Conservation (phyloP, 1,139 yeast species). For the Sugiyamaella xylanicola region DNA sequence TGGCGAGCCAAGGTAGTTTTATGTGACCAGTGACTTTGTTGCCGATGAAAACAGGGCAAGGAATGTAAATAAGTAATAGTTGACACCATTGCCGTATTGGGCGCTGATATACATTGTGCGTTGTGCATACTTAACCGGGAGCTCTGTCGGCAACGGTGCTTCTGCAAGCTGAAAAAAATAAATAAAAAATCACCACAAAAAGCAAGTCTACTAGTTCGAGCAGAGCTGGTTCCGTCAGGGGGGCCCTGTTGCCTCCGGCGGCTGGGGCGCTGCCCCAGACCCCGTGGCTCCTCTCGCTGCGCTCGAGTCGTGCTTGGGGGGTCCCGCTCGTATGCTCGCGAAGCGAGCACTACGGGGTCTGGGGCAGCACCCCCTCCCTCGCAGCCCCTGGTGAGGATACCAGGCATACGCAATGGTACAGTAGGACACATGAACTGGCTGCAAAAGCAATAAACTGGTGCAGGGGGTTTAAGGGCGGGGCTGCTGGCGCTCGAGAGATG, state of each 20-base stretch:
- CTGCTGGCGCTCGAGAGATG: too few species aligned
- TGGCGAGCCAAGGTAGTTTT: constrained; percentile 1
- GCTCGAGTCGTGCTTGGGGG: neutral
- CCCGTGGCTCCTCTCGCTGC: neutral
- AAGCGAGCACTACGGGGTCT: neutral
- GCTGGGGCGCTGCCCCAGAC: neutral
- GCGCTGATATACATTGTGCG: neutral
- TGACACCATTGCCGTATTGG: neutral
- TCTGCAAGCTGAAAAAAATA: neutral
- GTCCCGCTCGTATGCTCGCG: neutral
- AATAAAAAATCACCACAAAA: neutral
- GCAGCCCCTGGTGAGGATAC: too few species aligned
- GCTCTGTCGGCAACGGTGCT: neutral
- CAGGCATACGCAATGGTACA: neutral
- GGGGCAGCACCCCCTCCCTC: neutral
- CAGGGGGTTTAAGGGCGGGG: too few species aligned
- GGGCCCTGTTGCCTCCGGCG: neutral
- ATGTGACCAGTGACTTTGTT: neutral
- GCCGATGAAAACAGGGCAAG: neutral
- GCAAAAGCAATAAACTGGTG: neutral
- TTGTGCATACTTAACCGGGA: neutral
- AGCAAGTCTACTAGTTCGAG: neutral
- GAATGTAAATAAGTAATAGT: neutral
- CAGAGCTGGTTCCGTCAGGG: neutral
- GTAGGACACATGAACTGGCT: neutral